Percentiles rank a stretch among this genome's conserved stretches.
phyloP scores from a whole-genome alignment of 148 eudicot species.

The Tetragonia tetragonoides region DNA sequence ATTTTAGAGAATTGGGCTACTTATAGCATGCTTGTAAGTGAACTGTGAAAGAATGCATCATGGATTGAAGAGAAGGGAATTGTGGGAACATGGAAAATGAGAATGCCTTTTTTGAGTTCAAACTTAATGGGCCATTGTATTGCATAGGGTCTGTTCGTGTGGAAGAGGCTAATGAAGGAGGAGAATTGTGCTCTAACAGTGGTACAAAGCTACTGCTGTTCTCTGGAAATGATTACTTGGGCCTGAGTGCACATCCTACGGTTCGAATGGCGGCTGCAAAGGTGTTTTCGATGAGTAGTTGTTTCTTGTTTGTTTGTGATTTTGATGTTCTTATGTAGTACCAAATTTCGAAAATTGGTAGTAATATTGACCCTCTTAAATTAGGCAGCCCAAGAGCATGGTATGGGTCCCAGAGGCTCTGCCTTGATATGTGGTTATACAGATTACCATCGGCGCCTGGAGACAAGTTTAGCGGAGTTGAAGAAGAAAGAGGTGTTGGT shows the following conservation, averaged over 20 bases:
- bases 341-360: conserved; percentile 4
- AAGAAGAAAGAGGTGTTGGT: conserved; percentile 85
- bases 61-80: background rate
- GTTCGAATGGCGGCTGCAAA: conserved; percentile 69
- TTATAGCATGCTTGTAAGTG: background rate
- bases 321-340: background rate
- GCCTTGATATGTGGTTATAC: conserved; percentile 96
- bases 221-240: conserved; percentile 97
- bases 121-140: conserved; percentile 5
- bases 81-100: background rate
- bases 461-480: conserved; percentile 68
- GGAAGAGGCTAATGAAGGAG: conserved; percentile 33
- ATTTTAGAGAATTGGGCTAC: background rate
- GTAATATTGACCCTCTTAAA: conserved; percentile 8
- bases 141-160: conserved; percentile 46
- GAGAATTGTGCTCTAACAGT: conserved; percentile 25
- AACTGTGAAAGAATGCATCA: background rate
- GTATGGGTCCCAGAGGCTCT: conserved; percentile 99
- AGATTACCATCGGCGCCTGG: conserved; percentile 72
- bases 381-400: conserved; percentile 78
- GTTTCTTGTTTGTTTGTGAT: background rate
- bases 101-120: background rate
- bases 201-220: conserved; percentile 69
- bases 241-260: conserved; percentile 89
- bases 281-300: conserved; percentile 36